phyloP scores from a whole-genome alignment of 148 eudicot species.

The Rhododendron kiyosumense region DNA sequence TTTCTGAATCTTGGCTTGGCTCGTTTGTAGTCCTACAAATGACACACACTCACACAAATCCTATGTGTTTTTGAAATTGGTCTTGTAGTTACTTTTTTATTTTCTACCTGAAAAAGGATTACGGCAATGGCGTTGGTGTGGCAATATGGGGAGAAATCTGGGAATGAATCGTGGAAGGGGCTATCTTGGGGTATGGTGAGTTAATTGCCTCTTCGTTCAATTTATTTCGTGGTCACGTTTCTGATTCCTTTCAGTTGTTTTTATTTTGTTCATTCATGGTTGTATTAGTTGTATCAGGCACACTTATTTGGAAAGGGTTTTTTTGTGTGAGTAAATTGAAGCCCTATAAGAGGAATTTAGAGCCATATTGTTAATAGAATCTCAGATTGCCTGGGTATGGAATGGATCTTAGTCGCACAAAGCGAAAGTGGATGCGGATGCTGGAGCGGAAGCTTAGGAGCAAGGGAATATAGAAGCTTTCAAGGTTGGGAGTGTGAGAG shows the following conservation, averaged over 20 bases:
- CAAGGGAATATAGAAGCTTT: no score
- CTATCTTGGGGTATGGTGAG: slow-evolving; percentile 97
- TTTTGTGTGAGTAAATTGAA: not conserved
- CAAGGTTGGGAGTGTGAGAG: no score
- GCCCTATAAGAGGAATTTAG: not conserved
- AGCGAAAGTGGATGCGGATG: no score
- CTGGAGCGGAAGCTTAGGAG: no score
- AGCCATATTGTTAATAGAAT: not conserved
- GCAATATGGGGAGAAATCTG: slow-evolving; percentile 78
- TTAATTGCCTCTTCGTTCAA: not conserved
- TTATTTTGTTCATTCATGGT: not conserved
- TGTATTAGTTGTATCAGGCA: not conserved
- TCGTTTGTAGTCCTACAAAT: not conserved
- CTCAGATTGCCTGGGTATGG: no score
- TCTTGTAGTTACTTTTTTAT: not conserved
- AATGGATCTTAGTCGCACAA: no score
- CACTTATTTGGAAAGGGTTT: not conserved
- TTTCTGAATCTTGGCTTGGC: not conserved
- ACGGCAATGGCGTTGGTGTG: slow-evolving; percentile 88
- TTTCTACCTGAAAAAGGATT: slow-evolving; percentile 33
- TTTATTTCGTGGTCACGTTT: not conserved
- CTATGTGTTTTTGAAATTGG: not conserved
- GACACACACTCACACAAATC: not conserved
- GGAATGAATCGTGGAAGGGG: slow-evolving; percentile 84
- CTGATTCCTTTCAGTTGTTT: not conserved